Conservation (phyloP, 179 eudicot species). For the Gypsophila paniculata region DNA sequence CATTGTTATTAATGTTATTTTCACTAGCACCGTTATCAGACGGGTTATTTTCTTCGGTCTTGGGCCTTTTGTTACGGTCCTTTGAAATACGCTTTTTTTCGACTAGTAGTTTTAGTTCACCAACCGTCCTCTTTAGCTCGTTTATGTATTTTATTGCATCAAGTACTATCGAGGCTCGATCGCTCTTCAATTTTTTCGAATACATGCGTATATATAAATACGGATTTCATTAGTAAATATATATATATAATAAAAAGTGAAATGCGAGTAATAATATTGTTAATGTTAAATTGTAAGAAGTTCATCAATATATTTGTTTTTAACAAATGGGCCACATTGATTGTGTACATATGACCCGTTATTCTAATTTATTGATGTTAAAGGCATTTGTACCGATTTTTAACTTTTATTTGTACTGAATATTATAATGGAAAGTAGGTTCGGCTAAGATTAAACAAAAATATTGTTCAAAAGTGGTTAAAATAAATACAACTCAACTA, state of each 20-base stretch:
- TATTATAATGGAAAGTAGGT: no score
- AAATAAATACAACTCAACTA: no score
- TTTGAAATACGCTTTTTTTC: constrained; percentile 54
- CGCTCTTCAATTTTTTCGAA: constrained; percentile 33
- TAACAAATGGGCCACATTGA: no score
- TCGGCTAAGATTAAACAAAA: no score
- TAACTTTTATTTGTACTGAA: no score
- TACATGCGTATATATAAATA: not conserved
- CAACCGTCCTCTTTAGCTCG: constrained; percentile 64
- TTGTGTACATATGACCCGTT: no score
- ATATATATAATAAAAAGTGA: no score
- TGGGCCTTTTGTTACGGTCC: constrained; percentile 56
- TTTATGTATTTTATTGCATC: constrained; percentile 75
- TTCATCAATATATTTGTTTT: no score
- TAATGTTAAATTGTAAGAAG: no score
- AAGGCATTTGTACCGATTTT: not conserved
- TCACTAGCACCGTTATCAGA: constrained; percentile 21
- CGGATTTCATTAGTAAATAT: not conserved
- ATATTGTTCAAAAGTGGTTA: no score
- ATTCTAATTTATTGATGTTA: not conserved
- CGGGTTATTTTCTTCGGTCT: constrained; percentile 32
- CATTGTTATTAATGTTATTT: not conserved
- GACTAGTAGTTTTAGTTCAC: constrained; percentile 62
- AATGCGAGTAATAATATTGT: no score
- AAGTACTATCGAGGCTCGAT: constrained; percentile 69